These are phyloP conservation scores for Curvularia lunata DNA, from an alignment of 2,329 filamentous ascomycete genomes.

Conservation along the genomic window DNA sequence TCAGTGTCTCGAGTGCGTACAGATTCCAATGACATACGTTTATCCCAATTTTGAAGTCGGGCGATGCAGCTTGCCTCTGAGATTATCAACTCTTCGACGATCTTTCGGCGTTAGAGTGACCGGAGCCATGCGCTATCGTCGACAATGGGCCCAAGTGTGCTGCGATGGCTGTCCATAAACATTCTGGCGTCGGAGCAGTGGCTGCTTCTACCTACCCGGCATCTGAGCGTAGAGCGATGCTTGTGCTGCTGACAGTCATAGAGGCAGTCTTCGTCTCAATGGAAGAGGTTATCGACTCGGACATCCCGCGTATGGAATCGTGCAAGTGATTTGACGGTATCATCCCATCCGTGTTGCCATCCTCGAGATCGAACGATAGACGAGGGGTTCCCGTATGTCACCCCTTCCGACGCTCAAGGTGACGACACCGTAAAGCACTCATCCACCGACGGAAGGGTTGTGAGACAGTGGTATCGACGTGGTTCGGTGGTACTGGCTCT, in stretches of 20 bases:
- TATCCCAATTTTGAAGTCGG: no score
- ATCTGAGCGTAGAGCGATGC: conserved; percentile 65
- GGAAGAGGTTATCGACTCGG: conserved; percentile 7
- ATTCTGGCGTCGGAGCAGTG: conserved; percentile 64
- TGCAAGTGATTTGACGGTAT: conserved; percentile 19
- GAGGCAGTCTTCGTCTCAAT: conserved; percentile 71
- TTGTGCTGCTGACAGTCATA: conserved; percentile 74
- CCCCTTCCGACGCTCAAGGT: conserved; percentile 35
- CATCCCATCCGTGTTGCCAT: conserved; percentile 15
- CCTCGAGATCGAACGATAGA: conserved; percentile 7
- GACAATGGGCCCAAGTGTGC: conserved; percentile 52
- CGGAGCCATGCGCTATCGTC: no score
- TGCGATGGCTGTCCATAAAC: conserved; percentile 62
- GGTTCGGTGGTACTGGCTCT: conserved; percentile 1
- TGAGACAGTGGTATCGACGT: conserved; percentile 8
- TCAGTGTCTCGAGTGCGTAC: no score
- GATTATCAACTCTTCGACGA: no score
- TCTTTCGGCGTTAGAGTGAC: no score
- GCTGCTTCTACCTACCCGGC: conserved; percentile 66
- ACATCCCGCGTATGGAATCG: conserved; percentile 11
- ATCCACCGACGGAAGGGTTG: conserved; percentile 74
- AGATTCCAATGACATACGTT: no score
- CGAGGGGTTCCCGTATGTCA: conserved; percentile 9
- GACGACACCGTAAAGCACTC: conserved; percentile 49
- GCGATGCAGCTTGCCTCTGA: no score